These are phyloP conservation scores for Didymella sp. DNA, from an alignment of 2,329 filamentous ascomycete species.

Conservation along the genomic window DNA sequence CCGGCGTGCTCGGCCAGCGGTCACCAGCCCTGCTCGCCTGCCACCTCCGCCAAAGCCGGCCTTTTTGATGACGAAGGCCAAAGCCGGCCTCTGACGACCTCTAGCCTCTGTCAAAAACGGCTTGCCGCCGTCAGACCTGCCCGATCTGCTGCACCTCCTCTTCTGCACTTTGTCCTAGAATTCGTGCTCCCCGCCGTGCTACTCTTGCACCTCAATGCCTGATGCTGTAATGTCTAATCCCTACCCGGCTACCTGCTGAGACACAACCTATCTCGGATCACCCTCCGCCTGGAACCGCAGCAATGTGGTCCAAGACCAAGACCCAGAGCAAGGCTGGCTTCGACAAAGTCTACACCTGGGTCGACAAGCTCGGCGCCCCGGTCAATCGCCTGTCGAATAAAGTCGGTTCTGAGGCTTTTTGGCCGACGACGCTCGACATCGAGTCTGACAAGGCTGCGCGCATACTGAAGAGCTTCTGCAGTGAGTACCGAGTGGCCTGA, in stretches of 20 bases:
- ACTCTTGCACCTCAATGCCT: conserved; percentile 17
- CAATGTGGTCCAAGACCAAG: conserved; percentile 49
- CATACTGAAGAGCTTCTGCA: conserved; percentile 89
- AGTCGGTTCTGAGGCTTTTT: conserved; percentile 81
- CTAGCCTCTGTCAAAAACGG: conserved; percentile 29
- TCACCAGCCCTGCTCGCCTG: conserved; percentile 29
- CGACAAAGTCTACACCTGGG: conserved; percentile 72
- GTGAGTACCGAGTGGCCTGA: conserved; percentile 59
- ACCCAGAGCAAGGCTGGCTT: conserved; percentile 59
- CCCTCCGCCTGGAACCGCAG: conserved; percentile 1
- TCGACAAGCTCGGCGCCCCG: conserved; percentile 74
- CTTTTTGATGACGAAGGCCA: too few relatives aligned
- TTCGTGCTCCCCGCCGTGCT: conserved; percentile 16
- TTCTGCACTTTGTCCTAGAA: conserved; percentile 15
- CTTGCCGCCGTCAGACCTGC: conserved; percentile 31
- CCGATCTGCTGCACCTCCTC: conserved; percentile 1
- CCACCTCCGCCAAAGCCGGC: conserved; percentile 22
- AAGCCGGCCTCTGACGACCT: conserved; percentile 5
- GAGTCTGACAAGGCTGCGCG: conserved; percentile 92
- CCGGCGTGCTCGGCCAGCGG: conserved; percentile 17
- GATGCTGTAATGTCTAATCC: conserved; percentile 34
- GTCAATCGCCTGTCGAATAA: conserved; percentile 84
- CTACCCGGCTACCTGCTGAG: conserved; percentile 25
- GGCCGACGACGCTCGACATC: conserved; percentile 83
- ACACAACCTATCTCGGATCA: conserved; percentile 23